Base-by-base conservation (phyloP, 192 early-diverging fungal genomes). In the Funneliformis mosseae region DNA sequence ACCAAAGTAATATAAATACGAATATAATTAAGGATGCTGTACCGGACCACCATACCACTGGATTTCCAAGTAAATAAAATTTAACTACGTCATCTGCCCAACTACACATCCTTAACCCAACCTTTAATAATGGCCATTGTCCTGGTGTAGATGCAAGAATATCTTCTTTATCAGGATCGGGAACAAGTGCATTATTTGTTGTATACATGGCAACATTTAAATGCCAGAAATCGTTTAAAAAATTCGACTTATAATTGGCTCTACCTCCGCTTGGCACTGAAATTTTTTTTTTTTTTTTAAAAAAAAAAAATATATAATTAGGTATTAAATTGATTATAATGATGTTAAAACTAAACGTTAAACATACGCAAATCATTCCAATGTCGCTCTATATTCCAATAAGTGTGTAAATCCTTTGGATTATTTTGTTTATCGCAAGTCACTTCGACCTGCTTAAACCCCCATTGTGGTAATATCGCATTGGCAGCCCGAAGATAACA, bases 181-280 rank as follows among this genome's bases (percentile, higher is more conserved):
- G 96, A 48, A 94, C 89, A 78, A 99, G 86, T 10, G 96, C 97
- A 81, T 98, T 99, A 89, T 99, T 99, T n/a, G 94, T 93, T 4
- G 93, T 94, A 92, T 95, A 97, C 97, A 99, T 99, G 23, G 94
- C 95, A 18, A 95, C 90, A 82, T 98, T 98, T 77, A 98, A 86
- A 77, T 95, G 96, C 75, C 91, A 87, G 84, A 98, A 95, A 85
- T 98, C 93, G 73, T 89, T 86, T 77, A 94, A 84, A 82, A 98
- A 98, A 33, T 86, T 87, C 38, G 94, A 90, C 69, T 87, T 92
- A 85, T 94, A 95, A 6, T 88, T 83, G 10, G 83, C 83, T 8
- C 83, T 77, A 23, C 88, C 86, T 42, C 94, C 95, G n/a, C 90
- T 79, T n/a, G 93, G 94, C 79, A 98, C 91, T 94, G 74, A 21